Evolutionary conservation across 2,329 filamentous ascomycete genomes (phyloP), one percentile per base, ranked within the genome.

Genomic region (Botrytis byssoidea): DNA sequence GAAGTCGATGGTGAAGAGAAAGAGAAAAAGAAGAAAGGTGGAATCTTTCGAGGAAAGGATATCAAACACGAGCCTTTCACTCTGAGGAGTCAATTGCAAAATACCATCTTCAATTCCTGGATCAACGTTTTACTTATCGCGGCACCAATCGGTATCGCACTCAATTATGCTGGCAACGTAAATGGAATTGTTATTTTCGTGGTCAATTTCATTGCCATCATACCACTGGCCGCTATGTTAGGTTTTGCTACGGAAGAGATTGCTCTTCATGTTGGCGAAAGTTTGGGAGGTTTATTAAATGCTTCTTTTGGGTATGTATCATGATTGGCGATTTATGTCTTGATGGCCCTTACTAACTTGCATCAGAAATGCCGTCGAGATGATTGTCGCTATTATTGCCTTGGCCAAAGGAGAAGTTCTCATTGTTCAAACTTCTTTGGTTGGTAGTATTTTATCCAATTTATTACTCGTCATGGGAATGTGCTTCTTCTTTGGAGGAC

Each of bases 141-240:
- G 35, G 94, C 93, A 0, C 95, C 95, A 0, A 88, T 90, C 48
- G 95, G 95, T 74, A 93, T 97, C 79, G 92, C 88, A 2, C 82
- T 95, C 70, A 89, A 93, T 79, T 94, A 91, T 79, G 83, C 89
- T 7, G 78, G 81, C 6, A 78, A 81, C 18, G 83, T 92, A 70
- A 85, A 87, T 79, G 85, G 86, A 4, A 86, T 92, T 74, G 88
- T 86, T 46, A 85, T 96, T 65, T 98, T 98, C 79, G 89, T 95
- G 73, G 88, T 98, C 83, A 98, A 98, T 84, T 98, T 98, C 79
- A 88, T 98, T 76, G 95, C 95, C 75, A 97, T 98, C 78, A 91
- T 98, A 74, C 95, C 95, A 0, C 86, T 98, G 59, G 95, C 95
- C 4, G 93, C 92, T 22, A 91, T 97, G 85, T 86, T 98, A 37